Base-by-base conservation (phyloP, 2,329 filamentous ascomycete genomes). In the Diaporthe velutina region DNA sequence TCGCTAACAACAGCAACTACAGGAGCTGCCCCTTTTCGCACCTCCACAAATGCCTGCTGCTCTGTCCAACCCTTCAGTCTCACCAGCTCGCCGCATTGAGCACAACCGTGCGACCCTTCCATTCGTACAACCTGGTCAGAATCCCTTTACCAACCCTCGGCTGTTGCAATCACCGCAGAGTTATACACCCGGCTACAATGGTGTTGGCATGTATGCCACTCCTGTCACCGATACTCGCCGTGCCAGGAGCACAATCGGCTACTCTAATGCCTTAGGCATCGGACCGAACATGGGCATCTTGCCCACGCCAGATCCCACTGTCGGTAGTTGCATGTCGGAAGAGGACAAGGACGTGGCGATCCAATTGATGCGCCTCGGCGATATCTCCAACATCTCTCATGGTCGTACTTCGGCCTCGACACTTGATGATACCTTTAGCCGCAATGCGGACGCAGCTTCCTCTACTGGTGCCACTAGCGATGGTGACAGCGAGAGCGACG, bases 41-140 rank as follows among this genome's bases (percentile, higher is more conserved):
- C 96, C 96, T 78, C 95, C 95, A 76, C 96, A 97, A 85, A 96
- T 98, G 86, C 96, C 96, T 66, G 94, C 96, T 78, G 93, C 95
- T 68, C 94, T 94, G n/a, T 98, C 96, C n/a, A 95, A 96, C 80
- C 96, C 96, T n/a, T 98, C 96, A 28, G 94, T 98, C 70, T 98
- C 96, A 38, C 96, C 96, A 76, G 95, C 95, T 81, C 93, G 96
- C 80, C 94, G 95, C 68, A 88, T 93, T 84, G 90, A 94, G 85
- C 86, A 94, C 85, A 84, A 93, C 86, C 87, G 94, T 86, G 86
- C 93, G 82, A 83, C 92, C 82, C 81, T 98, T 87, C 94, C 95
- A 5, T 97, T 94, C 81, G 90, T 93, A 67, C 91, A 92, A 79
- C 91, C 92, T 38, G 91, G 91, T 68, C 94, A 97, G 80, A 94